Evolutionary conservation across 2,329 filamentous ascomycete species (phyloP), one percentile per base, ranked within the genome.

Genomic region (Dactylella cylindrospora): DNA sequence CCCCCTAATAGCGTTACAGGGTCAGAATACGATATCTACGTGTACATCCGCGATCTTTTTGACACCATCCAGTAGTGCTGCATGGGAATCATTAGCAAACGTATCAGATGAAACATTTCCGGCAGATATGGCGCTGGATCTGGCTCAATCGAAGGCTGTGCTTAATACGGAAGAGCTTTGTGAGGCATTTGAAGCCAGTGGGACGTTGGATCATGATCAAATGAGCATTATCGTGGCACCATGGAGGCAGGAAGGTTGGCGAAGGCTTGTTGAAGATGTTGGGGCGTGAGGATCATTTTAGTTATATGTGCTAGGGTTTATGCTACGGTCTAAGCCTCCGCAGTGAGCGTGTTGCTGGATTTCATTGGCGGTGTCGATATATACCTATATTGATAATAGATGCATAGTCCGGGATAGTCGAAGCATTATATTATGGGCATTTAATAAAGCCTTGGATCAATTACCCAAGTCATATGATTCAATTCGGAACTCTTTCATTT

Each of bases 91-190:
- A 44, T 76, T 97, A 19, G 83, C 86, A 0, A 78, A 82, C 29
- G 72, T 80, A 0, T 80, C 78, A 2, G 74, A 77, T 33, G 68
- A 71, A 3, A 74, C 75, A n/a, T 74, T 78, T 51, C 74, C 77
- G 0, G 84, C 87, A 2, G 82, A 87, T 66, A 90, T 95, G 83
- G 88, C 90, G 1, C 76, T 95, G 62, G 79, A 84, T 69, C 88
- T 90, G n/a, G 90, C 90, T 0, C 70, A 80, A 29, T 83, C 84
- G 67, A 83, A 78, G 44, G 88, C 89, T 0, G 74, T 77, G 1
- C 74, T 95, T 9, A 80, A 80, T 13, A 83, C 88, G 1, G 76
- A 78, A 19, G 86, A 88, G 60, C 73, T 97, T 50, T 82, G 87
- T 1, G 76, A 77, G 65, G 85, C 88, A 3, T 90, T 87, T 75